Evolutionary conservation across 2,329 filamentous ascomycete genomes (phyloP).

Genomic region (Thelonectria rubi): DNA sequence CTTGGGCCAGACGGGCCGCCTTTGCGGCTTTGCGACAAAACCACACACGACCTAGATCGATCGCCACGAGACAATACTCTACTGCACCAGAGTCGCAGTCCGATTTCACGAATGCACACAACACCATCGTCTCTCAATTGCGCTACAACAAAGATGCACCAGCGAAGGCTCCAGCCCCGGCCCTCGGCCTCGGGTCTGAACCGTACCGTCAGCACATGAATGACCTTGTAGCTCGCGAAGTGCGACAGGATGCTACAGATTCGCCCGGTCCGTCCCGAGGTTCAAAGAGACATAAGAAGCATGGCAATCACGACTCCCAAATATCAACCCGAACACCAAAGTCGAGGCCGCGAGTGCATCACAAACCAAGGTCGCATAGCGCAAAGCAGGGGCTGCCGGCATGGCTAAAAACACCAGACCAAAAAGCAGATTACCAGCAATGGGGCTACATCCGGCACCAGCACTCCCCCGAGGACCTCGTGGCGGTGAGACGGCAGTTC

Average conservation of each 20-base stretch:
- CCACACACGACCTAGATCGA: conserved; percentile 6
- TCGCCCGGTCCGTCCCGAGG: neutral
- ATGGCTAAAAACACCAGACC: conserved; percentile 8
- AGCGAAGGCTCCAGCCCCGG: conserved; percentile 15
- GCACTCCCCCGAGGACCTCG: conserved; percentile 35
- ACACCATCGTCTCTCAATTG: conserved; percentile 35
- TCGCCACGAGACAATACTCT: conserved; percentile 28
- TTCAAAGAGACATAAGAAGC: neutral
- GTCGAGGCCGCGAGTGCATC: neutral
- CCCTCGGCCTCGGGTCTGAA: neutral
- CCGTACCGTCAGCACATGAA: neutral
- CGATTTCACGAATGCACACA: conserved; percentile 5
- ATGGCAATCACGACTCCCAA: neutral
- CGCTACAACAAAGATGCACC: conserved; percentile 12
- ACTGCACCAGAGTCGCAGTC: neutral
- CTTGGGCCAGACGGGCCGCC: conserved; percentile 31
- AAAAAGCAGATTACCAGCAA: conserved; percentile 36
- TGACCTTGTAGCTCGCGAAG: neutral
- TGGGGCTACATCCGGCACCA: conserved; percentile 48
- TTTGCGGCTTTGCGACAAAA: conserved; percentile 28
- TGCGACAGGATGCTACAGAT: neutral
- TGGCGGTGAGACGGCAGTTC: conserved; percentile 36
- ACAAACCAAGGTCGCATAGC: conserved; percentile 1
- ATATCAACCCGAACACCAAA: neutral
- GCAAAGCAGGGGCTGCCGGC: neutral